Percentiles rank a stretch among this genome's conserved stretches.
Conservation (phyloP, 371 early-diverging fungal genomes). For the Chytridiales sp. region DNA sequence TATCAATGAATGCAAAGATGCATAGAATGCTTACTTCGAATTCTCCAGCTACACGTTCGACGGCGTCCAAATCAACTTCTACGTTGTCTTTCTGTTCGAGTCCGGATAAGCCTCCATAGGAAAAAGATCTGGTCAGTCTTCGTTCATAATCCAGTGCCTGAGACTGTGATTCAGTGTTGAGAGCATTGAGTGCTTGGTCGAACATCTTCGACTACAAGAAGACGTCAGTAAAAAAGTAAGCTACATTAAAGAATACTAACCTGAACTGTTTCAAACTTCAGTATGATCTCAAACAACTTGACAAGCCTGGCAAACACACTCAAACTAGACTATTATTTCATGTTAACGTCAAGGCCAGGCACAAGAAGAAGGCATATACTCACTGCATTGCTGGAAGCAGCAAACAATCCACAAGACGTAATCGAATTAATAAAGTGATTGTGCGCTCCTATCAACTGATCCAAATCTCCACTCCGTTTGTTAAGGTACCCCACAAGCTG, state of each 20-base stretch:
- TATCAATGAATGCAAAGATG: constrained; percentile 3
- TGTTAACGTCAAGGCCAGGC: not conserved
- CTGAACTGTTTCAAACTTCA: constrained; percentile 24
- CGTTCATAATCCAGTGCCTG: constrained; percentile 14
- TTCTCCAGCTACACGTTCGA: not conserved
- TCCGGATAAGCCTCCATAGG: not conserved
- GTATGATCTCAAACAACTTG: constrained; percentile 26
- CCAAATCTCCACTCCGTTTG: constrained; percentile 51
- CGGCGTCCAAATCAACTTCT: constrained; percentile 1
- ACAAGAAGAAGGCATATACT: too few species aligned
- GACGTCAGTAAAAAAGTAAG: not conserved
- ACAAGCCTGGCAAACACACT: constrained; percentile 19
- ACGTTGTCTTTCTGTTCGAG: not conserved
- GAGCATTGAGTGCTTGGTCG: constrained; percentile 14
- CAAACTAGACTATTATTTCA: too few species aligned
- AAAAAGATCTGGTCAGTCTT: not conserved
- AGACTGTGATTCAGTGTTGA: constrained; percentile 1
- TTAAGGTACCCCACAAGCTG: constrained; percentile 65
- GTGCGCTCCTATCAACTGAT: constrained; percentile 41
- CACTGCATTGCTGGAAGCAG: constrained; percentile 6
- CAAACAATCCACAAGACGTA: constrained; percentile 32
- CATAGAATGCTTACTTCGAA: constrained; percentile 15
- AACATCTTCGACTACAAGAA: constrained; percentile 17
- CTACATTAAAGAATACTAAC: constrained; percentile 14
- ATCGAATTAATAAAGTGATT: constrained; percentile 37